Evolutionary conservation across 192 early-diverging fungal species (phyloP), one percentile per base, ranked within the genome.

Genomic region (Anaeromyces robustus): DNA sequence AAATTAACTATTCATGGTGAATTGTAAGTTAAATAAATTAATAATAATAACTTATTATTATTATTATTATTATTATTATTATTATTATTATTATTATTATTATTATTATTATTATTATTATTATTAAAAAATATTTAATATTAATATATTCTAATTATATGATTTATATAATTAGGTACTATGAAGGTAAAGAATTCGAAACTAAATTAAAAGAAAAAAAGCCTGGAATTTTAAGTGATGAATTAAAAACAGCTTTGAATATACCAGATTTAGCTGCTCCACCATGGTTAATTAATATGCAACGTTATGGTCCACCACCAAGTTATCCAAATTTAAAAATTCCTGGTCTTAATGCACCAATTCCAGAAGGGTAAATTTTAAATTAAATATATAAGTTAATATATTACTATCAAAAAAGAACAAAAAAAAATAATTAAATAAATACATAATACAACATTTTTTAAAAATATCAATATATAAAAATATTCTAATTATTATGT

Each of bases 261-360:
- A 96, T 98, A 83, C 96, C 96, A 77, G 94, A 94, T 9, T 85
- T 95, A 77, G 95, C 96, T 2, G 95, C 97, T 29, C 95, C 96
- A 43, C 97, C 97, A 29, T 99, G 97, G 97, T 87, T 99, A 39
- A 91, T 98, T 82, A 96, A 96, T 82, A 99, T 99, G 97, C 97
- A 99, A 88, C 89, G 97, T 29, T 94, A 96, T 83, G 97, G 97
- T 2, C 95, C 95, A 26, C 97, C 97, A 39, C 96, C 97, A 9
- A 94, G 92, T 78, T 99, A 99, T 83, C 95, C 96, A 4, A 92
- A 90, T 80, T 85, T 99, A 30, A 92, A 92, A 81, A 91, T 99
- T 77, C 94, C 97, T 11, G 97, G 97, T 0, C 86, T 99, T 31
- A 99, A 97, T 82, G 94, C 95, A 17, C 97, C 97, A 9, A 98